Conservation (phyloP, 2,329 filamentous ascomycete species). For the Aspergillus fumigatiaffinis region DNA sequence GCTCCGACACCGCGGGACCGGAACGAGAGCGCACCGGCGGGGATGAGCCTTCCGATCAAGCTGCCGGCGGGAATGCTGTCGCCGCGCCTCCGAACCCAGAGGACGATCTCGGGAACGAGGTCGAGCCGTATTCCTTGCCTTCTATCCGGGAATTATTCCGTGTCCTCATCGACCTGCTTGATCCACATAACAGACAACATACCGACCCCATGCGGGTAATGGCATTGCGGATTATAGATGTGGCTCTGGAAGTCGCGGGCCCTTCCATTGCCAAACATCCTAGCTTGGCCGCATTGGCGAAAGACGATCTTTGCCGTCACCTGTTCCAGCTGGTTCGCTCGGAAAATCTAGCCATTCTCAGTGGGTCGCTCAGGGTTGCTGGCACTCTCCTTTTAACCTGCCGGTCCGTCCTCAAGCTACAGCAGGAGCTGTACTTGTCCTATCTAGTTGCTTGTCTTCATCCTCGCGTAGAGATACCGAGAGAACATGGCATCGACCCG, state of each 20-base stretch:
- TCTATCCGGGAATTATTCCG: conserved; percentile 93
- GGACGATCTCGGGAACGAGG: conserved; percentile 49
- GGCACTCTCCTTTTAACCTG: conserved; percentile 89
- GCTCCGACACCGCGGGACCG: conserved; percentile 32
- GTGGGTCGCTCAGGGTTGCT: conserved; percentile 87
- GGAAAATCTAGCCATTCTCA: conserved; percentile 91
- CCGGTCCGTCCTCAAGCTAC: conserved; percentile 82
- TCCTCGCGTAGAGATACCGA: conserved; percentile 88
- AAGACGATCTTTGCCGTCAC: conserved; percentile 89
- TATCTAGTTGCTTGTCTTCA: conserved; percentile 93
- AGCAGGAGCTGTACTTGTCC: conserved; percentile 92
- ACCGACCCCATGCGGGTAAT: conserved; percentile 96
- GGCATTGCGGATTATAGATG: conserved; percentile 94
- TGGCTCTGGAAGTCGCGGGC: conserved; percentile 91
- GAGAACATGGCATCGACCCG: conserved; percentile 85
- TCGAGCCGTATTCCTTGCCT: conserved; percentile 87
- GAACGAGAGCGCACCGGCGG: conserved; percentile 31
- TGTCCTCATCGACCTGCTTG: conserved; percentile 86
- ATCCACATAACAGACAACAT: conserved; percentile 88
- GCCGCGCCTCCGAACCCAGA: conserved; percentile 35
- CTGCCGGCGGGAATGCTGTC: conserved; percentile 29
- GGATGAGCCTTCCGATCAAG: conserved; percentile 32
- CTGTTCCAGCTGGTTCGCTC: conserved; percentile 94
- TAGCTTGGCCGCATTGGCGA: conserved; percentile 77
- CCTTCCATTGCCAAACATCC: conserved; percentile 93